Base-by-base conservation (phyloP, 176 grass and related monocot species). In the Dactylis glomerata region DNA sequence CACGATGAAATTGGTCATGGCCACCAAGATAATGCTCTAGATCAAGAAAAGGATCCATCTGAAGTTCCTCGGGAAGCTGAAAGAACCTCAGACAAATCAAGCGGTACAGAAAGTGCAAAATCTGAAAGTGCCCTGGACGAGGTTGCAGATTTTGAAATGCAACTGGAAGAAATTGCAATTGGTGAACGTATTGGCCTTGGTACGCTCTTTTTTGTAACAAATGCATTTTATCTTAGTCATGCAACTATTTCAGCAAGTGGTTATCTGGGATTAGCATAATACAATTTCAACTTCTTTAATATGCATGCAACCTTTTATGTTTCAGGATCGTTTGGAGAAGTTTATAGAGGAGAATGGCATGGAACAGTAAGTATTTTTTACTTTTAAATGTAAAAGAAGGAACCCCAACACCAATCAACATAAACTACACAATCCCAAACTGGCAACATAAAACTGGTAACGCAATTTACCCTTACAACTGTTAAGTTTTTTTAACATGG, bases 271-370 rank as follows among this genome's bases (percentile, higher is more conserved):
- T 32, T 32, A 31, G 23, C 49, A 40, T n/a, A 74, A 72, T 46
- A 57, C 7, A 24, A 26, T 41, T 67, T 31, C 23, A 58, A 45
- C 36, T 44, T 57, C 22, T 58, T 28, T 66, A 54, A 72, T 62
- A 61, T 38, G 9, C 40, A 68, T 71, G 31, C 61, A 75, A 76
- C 61, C 23, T 76, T 59, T 33, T 68, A 8, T 89, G 38, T 76
- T 75, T 19, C 85, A 99, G 97, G 97, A 79, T 99, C 97, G 1
- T 99, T 99, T 86, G 97, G 97, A 80, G 97, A 99, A 83, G 97
- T 96, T 63, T 99, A 99, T 83, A 93, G 87, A 83, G 97, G 97
- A 82, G 97, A 99, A 81, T 99, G 93, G 97, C 93, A 96, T 88
- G 97, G 97, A 91, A 99, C 97, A 36, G 97, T 99, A 79, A 94